phyloP scores from a whole-genome alignment of 2,329 filamentous ascomycete species.

The Dactylonectria estremocensis region DNA sequence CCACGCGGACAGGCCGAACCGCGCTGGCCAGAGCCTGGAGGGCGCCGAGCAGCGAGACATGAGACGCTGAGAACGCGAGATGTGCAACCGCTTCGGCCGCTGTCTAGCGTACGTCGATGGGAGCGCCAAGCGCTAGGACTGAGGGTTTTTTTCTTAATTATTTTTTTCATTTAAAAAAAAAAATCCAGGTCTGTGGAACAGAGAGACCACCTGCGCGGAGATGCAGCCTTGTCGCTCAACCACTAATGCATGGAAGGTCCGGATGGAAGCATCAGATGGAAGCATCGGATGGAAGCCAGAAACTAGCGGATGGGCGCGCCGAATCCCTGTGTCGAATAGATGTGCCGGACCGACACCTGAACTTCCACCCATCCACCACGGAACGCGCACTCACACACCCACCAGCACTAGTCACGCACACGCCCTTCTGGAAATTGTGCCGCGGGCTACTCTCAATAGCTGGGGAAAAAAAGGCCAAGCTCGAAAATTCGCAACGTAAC shows the following conservation, averaged over 20 bases:
- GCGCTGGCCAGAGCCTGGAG: slow-evolving; percentile 38
- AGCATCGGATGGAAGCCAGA: slow-evolving; percentile 19
- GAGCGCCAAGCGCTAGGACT: not conserved
- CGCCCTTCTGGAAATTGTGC: not conserved
- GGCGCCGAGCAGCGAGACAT: slow-evolving; percentile 26
- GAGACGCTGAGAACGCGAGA: slow-evolving; percentile 6
- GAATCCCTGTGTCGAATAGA: slow-evolving; percentile 8
- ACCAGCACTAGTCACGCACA: not conserved
- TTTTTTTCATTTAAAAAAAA: too few species aligned
- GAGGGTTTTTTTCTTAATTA: too few species aligned
- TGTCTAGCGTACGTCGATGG: slow-evolving; percentile 1
- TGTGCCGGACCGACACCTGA: not conserved
- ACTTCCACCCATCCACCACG: not conserved
- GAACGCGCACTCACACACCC: not conserved
- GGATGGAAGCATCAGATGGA: slow-evolving; percentile 29
- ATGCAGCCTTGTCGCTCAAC: slow-evolving; percentile 23
- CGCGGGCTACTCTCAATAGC: slow-evolving; percentile 1
- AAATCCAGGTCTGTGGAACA: not conserved
- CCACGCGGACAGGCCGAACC: slow-evolving; percentile 45
- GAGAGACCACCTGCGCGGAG: slow-evolving; percentile 9
- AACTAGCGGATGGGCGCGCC: slow-evolving; percentile 21
- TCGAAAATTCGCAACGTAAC: slow-evolving; percentile 35
- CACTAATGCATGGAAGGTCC: slow-evolving; percentile 28
- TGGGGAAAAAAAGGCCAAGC: slow-evolving; percentile 13
- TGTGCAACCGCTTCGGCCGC: slow-evolving; percentile 5